These are phyloP conservation scores for Limnanthes douglasii DNA, from an alignment of 345 rosid genomes.

Conservation along the genomic window DNA sequence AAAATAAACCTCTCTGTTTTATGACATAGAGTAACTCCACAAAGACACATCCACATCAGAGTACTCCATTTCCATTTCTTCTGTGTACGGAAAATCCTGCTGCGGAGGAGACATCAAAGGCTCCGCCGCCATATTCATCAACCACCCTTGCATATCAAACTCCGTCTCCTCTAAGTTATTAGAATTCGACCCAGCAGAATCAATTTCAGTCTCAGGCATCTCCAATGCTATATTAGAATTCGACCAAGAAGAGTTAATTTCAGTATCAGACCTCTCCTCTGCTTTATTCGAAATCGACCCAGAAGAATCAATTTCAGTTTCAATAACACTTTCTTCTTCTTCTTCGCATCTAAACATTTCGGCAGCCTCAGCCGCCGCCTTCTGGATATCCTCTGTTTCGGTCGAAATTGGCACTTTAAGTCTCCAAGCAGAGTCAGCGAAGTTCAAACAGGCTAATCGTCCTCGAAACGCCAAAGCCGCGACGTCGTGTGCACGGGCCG, in stretches of 20 bases:
- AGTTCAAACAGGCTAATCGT: slow-evolving; percentile 66
- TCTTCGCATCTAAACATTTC: slow-evolving; percentile 5
- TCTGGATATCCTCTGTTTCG: slow-evolving; percentile 54
- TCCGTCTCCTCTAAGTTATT: slow-evolving; percentile 46
- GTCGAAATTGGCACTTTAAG: slow-evolving; percentile 50
- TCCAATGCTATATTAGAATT: no score
- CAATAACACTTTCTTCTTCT: neutral
- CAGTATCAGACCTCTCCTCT: slow-evolving; percentile 15
- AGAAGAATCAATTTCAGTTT: no score
- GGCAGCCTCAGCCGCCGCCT: slow-evolving; percentile 60
- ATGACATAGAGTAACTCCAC: no score
- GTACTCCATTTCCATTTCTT: slow-evolving; percentile 14
- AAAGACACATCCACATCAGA: slow-evolving; percentile 28
- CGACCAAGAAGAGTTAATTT: no score
- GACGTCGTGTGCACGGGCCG: slow-evolving; percentile 89
- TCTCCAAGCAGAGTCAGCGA: slow-evolving; percentile 73
- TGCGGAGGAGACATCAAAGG: slow-evolving; percentile 73
- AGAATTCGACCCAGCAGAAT: no score
- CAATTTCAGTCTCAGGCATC: no score
- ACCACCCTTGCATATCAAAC: slow-evolving; percentile 47
- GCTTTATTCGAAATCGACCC: no score
- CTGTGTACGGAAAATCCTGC: no score
- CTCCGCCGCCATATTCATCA: slow-evolving; percentile 59
- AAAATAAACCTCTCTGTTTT: no score
- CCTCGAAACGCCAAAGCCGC: slow-evolving; percentile 72